Evolutionary conservation across 495 filamentous ascomycete species (phyloP).

Genomic region (Hypoxylon perforatum): DNA sequence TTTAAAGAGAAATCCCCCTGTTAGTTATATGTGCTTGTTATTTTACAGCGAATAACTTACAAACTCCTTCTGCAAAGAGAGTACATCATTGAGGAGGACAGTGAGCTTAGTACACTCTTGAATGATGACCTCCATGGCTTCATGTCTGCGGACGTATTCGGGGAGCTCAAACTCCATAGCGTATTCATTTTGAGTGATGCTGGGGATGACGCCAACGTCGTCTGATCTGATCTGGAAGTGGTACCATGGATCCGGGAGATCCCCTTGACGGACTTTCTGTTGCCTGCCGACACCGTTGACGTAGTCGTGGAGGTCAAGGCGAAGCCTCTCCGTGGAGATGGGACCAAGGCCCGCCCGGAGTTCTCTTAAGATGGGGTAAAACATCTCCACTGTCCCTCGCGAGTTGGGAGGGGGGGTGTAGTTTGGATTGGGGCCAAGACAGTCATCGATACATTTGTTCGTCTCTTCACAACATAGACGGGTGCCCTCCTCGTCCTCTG

Average conservation of each 20-base stretch:
- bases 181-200: conserved; percentile 44
- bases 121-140: conserved; percentile 41
- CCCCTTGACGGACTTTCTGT: conserved; percentile 39
- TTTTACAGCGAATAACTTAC: conserved; percentile 20
- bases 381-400: conserved; percentile 37
- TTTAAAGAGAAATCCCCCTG: neutral
- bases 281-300: conserved; percentile 39
- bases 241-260: conserved; percentile 46
- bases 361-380: conserved; percentile 42
- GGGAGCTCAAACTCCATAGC: conserved; percentile 47
- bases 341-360: conserved; percentile 35
- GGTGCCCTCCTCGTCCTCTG: conserved; percentile 39
- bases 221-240: conserved; percentile 41
- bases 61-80: conserved; percentile 46
- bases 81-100: conserved; percentile 41
- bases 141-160: conserved; percentile 36
- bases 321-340: conserved; percentile 30
- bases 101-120: conserved; percentile 41
- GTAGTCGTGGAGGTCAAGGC: conserved; percentile 42
- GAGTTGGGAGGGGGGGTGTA: conserved; percentile 37
- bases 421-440: conserved; percentile 37
- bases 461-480: conserved; percentile 35
- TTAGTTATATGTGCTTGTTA: conserved; percentile 7
- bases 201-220: conserved; percentile 43
- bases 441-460: conserved; percentile 41